These are phyloP conservation scores for Hypoxylon sp. DNA, from an alignment of 2,329 filamentous ascomycete species.

Conservation along the genomic window DNA sequence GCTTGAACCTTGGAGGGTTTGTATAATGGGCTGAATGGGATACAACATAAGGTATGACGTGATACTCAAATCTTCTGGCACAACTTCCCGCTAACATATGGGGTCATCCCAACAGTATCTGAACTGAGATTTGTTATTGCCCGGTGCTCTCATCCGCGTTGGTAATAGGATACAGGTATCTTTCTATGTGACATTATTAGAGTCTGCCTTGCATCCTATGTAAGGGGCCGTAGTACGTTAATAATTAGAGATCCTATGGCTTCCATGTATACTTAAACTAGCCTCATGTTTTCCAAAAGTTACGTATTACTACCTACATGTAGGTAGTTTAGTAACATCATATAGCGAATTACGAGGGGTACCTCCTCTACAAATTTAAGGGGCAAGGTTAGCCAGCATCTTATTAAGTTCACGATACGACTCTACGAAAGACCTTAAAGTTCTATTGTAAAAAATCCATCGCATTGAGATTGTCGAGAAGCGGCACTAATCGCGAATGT, in stretches of 20 bases:
- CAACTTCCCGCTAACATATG: background rate
- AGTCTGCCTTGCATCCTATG: no score
- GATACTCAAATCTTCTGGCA: slow-evolving; percentile 26
- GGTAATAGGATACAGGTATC: no score
- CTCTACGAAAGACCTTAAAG: background rate
- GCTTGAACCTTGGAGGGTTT: slow-evolving; percentile 24
- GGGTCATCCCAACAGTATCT: no score
- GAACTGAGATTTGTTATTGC: no score
- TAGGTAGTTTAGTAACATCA: background rate
- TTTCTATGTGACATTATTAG: no score
- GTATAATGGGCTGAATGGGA: slow-evolving; percentile 1
- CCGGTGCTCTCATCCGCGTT: no score
- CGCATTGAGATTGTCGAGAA: background rate
- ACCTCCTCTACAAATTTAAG: background rate
- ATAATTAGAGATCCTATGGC: no score
- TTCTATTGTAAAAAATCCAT: background rate
- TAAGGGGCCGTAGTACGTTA: no score
- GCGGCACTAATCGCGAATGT: background rate
- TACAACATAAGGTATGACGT: slow-evolving; percentile 34
- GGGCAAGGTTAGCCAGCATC: background rate
- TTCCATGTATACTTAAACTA: no score
- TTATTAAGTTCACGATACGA: background rate
- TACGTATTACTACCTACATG: no score
- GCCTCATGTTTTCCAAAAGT: no score
- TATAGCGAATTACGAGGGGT: background rate